Evolutionary conservation across 2,329 filamentous ascomycete genomes (phyloP).

Genomic region (Aspergillus clavatus): DNA sequence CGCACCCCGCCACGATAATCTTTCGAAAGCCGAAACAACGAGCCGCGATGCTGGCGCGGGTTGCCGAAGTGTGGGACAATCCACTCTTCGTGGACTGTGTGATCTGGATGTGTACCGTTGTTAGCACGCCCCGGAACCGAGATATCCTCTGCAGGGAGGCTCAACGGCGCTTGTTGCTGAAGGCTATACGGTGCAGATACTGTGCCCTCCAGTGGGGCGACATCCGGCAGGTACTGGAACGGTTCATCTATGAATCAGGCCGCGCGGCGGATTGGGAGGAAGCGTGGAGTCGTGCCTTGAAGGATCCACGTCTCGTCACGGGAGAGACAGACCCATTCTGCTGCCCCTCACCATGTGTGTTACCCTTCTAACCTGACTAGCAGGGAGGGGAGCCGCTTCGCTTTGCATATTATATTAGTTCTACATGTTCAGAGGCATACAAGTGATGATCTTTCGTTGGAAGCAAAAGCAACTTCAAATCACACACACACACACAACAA

Average conservation of each 20-base stretch:
- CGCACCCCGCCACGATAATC: background rate
- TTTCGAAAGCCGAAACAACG: background rate
- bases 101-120: background rate
- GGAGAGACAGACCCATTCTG: background rate
- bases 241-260: background rate
- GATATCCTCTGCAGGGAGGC: background rate
- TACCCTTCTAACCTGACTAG: too few relatives aligned
- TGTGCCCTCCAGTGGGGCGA: background rate
- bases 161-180: background rate
- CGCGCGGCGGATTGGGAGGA: background rate
- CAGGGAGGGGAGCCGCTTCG: too few relatives aligned
- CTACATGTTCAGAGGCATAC: too few relatives aligned
- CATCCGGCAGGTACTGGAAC: background rate
- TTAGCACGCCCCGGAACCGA: background rate
- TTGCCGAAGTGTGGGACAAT: background rate
- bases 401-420: too few relatives aligned
- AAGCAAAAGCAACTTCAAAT: too few relatives aligned
- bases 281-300: background rate
- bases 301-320: background rate
- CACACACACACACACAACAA: too few relatives aligned
- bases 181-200: background rate
- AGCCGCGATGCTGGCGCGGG: background rate
- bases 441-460: too few relatives aligned
- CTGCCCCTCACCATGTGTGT: background rate
- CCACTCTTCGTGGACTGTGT: background rate